Percentiles rank a stretch among this genome's conserved stretches.
phyloP scores from a whole-genome alignment of 2,329 filamentous ascomycete species.

The Sclerotinia spermophila region DNA sequence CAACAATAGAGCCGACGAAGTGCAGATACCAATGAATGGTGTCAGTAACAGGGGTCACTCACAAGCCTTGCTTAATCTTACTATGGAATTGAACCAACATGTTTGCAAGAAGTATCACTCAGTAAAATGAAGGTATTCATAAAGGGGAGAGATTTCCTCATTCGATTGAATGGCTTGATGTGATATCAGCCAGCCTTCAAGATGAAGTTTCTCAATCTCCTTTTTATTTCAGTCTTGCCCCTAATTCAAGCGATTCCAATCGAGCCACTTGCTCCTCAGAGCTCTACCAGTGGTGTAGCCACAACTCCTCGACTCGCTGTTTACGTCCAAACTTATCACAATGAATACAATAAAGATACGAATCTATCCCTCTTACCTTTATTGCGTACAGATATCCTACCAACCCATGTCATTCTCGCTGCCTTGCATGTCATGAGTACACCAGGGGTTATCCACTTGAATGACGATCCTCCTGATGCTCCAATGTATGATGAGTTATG shows the following conservation, averaged over 20 bases:
- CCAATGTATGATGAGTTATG: constrained; percentile 22
- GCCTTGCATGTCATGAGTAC: constrained; percentile 10
- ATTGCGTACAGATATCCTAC: background rate
- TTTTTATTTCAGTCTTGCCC: background rate
- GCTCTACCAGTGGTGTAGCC: background rate
- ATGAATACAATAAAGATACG: background rate
- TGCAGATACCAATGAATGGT: background rate
- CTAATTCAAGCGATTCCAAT: constrained; percentile 17
- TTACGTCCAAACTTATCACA: constrained; percentile 18
- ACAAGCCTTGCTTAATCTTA: background rate
- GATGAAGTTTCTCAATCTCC: constrained; percentile 11
- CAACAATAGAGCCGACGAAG: background rate
- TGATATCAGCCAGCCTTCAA: background rate
- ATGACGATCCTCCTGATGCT: constrained; percentile 18
- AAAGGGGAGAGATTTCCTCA: background rate
- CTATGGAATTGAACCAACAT: background rate
- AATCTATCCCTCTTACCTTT: constrained; percentile 20
- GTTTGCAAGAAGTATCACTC: background rate
- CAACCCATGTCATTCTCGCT: constrained; percentile 19
- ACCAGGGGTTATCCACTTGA: constrained; percentile 18
- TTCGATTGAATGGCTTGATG: background rate
- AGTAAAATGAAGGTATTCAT: background rate
- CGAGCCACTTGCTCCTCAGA: background rate
- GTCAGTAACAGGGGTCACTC: constrained; percentile 2
- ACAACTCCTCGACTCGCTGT: constrained; percentile 14